Percentiles rank a stretch among this genome's conserved stretches.
phyloP scores from a whole-genome alignment of 345 rosid species.

The Passiflora organensis region DNA sequence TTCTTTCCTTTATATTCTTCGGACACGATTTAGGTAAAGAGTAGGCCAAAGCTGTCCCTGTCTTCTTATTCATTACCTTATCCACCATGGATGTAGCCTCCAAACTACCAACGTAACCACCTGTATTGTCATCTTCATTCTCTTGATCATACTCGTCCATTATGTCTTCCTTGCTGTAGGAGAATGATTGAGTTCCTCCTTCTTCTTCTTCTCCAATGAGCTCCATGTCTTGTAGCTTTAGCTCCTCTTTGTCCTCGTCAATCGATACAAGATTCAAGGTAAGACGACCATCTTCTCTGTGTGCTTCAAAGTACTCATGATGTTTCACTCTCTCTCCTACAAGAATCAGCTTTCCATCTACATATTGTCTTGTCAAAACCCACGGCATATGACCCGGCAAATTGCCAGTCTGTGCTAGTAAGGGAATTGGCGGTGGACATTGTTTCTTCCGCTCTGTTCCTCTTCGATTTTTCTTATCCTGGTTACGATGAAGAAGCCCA shows the following conservation, averaged over 20 bases:
- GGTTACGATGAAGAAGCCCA: too few species aligned
- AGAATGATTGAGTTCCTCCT: too few species aligned
- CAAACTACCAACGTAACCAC: too few species aligned
- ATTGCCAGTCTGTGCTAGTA: constrained; percentile 38
- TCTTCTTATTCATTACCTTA: neutral
- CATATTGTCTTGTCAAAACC: constrained; percentile 32
- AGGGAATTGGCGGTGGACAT: constrained; percentile 45
- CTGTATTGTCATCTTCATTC: too few species aligned
- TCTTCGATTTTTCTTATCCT: constrained; percentile 1
- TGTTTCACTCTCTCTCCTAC: constrained; percentile 38
- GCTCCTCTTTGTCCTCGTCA: constrained; percentile 18
- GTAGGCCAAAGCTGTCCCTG: neutral
- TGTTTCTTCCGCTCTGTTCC: constrained; percentile 3
- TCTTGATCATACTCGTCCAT: too few species aligned
- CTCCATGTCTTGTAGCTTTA: constrained; percentile 7
- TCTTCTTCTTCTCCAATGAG: constrained; percentile 2
- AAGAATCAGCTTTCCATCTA: constrained; percentile 41
- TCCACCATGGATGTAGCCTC: too few species aligned
- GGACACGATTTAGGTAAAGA: constrained; percentile 2
- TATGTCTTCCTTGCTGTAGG: too few species aligned
- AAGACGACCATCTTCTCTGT: constrained; percentile 39
- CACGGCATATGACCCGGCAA: constrained; percentile 38
- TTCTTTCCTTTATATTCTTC: neutral
- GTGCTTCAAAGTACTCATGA: constrained; percentile 40
- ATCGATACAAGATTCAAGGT: constrained; percentile 36